A percentile compares a stretch with the other conserved stretches of the same genome.
phyloP scores from a whole-genome alignment of 1,284 basidiomycete genomes.

The Ganoderma boninense region DNA sequence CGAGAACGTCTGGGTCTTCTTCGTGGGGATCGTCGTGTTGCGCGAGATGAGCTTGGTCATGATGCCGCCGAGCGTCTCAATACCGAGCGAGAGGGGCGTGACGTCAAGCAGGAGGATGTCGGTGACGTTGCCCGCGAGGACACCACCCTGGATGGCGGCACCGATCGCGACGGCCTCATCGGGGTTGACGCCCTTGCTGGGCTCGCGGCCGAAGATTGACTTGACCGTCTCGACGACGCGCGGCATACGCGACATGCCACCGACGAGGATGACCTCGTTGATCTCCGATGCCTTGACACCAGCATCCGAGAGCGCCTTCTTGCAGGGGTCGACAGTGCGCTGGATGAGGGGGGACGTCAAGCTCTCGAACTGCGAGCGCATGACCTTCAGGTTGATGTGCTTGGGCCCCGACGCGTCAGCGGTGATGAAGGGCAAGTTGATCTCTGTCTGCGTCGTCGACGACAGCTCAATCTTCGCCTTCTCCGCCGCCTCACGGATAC shows the following conservation, averaged over 20 bases:
- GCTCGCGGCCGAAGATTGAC: slow-evolving; percentile 92
- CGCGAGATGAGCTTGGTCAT: slow-evolving; percentile 97
- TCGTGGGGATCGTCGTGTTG: slow-evolving; percentile 99
- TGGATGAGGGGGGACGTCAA: slow-evolving; percentile 87
- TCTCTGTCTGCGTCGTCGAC: slow-evolving; percentile 92
- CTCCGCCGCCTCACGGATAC: slow-evolving; percentile 98
- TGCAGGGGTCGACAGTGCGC: slow-evolving; percentile 96
- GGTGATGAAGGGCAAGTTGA: slow-evolving; percentile 98
- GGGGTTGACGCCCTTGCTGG: slow-evolving; percentile 98
- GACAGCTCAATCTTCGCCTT: slow-evolving; percentile 99
- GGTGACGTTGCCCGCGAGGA: slow-evolving; percentile 95
- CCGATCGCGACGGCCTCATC: slow-evolving; percentile 97
- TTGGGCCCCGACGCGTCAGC: slow-evolving; percentile 94
- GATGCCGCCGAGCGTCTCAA: slow-evolving; percentile 98
- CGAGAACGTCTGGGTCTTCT: slow-evolving; percentile 99
- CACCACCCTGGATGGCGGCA: slow-evolving; percentile 98
- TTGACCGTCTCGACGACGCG: slow-evolving; percentile 95
- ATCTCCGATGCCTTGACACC: slow-evolving; percentile 93
- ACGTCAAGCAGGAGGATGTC: slow-evolving; percentile 97
- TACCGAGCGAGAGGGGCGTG: slow-evolving; percentile 94
- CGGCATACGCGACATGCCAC: slow-evolving; percentile 99
- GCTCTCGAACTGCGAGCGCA: slow-evolving; percentile 90
- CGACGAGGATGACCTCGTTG: slow-evolving; percentile 97
- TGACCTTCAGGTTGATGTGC: slow-evolving; percentile 94
- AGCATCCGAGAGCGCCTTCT: slow-evolving; percentile 94